Conservation (phyloP, 805 yeast genomes). For the Saccharomycopsis javanensis region DNA sequence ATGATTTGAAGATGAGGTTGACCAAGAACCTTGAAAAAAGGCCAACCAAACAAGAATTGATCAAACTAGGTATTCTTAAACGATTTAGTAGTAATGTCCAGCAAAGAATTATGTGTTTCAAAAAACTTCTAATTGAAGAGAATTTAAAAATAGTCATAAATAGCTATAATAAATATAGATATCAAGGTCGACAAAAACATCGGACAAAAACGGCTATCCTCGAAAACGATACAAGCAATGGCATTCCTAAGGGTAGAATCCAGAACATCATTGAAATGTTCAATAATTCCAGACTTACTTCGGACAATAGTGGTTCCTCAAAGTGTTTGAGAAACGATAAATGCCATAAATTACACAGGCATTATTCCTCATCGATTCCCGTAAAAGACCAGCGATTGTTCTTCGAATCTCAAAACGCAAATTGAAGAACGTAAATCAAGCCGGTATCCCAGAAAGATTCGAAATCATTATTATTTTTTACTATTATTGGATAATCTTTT, state of each 20-base stretch:
- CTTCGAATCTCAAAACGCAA: neutral
- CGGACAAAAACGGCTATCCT: neutral
- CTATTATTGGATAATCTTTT: no score
- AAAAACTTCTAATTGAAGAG: conserved; percentile 9
- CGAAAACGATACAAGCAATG: no score
- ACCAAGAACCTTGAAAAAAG: neutral
- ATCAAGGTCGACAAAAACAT: neutral
- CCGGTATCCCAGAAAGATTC: no score
- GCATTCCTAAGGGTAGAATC: neutral
- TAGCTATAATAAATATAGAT: conserved; percentile 1
- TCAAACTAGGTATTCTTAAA: conserved; percentile 3
- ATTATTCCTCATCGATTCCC: neutral
- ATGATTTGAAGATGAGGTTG: neutral
- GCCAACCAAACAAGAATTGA: conserved; percentile 3
- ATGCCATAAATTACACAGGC: no score
- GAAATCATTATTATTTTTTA: no score
- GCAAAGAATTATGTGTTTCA: conserved; percentile 1
- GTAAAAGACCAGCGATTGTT: neutral
- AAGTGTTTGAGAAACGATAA: no score
- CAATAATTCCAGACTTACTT: no score
- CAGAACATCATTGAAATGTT: neutral
- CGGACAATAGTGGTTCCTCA: no score
- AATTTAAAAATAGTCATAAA: conserved; percentile 8
- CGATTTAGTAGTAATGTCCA: neutral
- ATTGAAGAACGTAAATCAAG: no score